A percentile compares a stretch with the other conserved stretches of the same genome.
phyloP scores from a whole-genome alignment of 2,329 filamentous ascomycete genomes.

The Hymenoscyphus repandus region DNA sequence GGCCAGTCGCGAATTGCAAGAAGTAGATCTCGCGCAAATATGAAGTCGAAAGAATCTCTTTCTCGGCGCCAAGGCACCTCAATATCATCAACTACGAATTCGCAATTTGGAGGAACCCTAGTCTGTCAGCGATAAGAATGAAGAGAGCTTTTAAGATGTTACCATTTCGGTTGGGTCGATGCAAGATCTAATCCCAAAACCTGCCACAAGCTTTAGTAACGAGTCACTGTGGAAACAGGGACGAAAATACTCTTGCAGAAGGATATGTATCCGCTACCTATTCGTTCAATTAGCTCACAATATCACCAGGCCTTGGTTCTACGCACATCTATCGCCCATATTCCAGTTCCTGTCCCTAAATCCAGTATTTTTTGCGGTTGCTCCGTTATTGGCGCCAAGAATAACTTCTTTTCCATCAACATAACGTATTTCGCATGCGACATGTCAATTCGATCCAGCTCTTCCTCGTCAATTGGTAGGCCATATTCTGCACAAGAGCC shows the following conservation, averaged over 20 bases:
- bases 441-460: constrained; percentile 39
- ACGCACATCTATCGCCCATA: constrained; percentile 28
- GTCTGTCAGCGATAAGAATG: constrained; percentile 15
- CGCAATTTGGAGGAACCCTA: constrained; percentile 42
- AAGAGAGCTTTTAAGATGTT: not conserved
- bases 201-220: constrained; percentile 2
- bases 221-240: not conserved
- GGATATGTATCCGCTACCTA: constrained; percentile 28
- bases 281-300: constrained; percentile 4
- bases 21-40: constrained; percentile 34
- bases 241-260: constrained; percentile 23
- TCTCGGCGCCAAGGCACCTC: constrained; percentile 44
- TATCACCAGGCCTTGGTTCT: constrained; percentile 1
- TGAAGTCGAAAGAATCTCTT: constrained; percentile 42
- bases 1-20: constrained; percentile 18
- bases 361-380: constrained; percentile 33
- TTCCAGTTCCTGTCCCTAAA: constrained; percentile 27
- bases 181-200: constrained; percentile 30
- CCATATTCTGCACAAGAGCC: constrained; percentile 32
- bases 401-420: constrained; percentile 20
- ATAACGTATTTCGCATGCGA: constrained; percentile 34
- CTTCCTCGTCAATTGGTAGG: constrained; percentile 37
- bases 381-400: constrained; percentile 25
- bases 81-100: constrained; percentile 48
- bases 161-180: constrained; percentile 28